Evolutionary conservation across 345 rosid genomes (phyloP).

Genomic region (Isatis tinctoria): DNA sequence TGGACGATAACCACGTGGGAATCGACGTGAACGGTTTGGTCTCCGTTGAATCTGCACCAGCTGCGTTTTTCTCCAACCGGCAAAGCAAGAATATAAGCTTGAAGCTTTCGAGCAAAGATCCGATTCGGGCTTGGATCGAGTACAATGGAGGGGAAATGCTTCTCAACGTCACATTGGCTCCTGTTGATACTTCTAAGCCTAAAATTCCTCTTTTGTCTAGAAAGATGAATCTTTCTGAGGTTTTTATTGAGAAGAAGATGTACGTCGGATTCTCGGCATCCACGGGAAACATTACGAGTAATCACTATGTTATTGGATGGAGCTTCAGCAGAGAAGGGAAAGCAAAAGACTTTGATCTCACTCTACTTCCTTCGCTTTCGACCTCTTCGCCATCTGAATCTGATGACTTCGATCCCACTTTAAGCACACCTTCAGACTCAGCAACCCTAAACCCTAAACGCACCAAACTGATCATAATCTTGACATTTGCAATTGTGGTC

Average conservation of each 20-base stretch:
- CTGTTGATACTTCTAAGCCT: slow-evolving; percentile 35
- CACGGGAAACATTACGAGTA: slow-evolving; percentile 35
- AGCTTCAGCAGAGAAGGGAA: slow-evolving; percentile 50
- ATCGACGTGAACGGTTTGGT: slow-evolving; percentile 46
- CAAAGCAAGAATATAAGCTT: slow-evolving; percentile 29
- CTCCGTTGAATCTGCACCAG: slow-evolving; percentile 39
- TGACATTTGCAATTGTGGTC: background rate
- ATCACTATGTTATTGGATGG: slow-evolving; percentile 57
- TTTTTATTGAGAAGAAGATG: slow-evolving; percentile 37
- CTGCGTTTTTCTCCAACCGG: slow-evolving; percentile 34
- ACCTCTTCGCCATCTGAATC: slow-evolving; percentile 4
- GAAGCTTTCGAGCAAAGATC: slow-evolving; percentile 33
- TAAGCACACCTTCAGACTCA: slow-evolving; percentile 2
- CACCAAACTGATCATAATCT: slow-evolving; percentile 8
- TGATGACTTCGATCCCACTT: slow-evolving; percentile 13
- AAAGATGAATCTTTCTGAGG: slow-evolving; percentile 36
- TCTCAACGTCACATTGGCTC: slow-evolving; percentile 49
- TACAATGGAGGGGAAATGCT: slow-evolving; percentile 38
- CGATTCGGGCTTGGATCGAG: slow-evolving; percentile 59
- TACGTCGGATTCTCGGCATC: slow-evolving; percentile 64
- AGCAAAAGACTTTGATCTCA: slow-evolving; percentile 37
- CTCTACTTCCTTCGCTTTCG: slow-evolving; percentile 50
- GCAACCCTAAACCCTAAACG: background rate
- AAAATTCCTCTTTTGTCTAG: slow-evolving; percentile 45
- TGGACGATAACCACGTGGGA: slow-evolving; percentile 50